Conservation (phyloP, 1,284 basidiomycete species). For the Butyriboletus appendiculatus region DNA sequence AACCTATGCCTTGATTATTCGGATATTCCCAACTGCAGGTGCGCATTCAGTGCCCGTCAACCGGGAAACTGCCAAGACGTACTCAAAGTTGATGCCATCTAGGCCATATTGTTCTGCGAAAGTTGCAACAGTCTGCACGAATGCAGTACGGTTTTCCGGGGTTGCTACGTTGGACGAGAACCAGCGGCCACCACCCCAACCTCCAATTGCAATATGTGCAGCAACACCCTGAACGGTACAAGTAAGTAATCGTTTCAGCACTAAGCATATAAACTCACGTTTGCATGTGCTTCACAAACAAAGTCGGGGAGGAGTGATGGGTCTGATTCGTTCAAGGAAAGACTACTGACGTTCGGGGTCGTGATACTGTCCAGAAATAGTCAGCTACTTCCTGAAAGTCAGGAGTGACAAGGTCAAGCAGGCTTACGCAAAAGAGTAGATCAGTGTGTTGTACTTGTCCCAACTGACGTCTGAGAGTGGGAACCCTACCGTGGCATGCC, state of each 20-base stretch:
- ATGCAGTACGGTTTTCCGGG: slow-evolving; percentile 58
- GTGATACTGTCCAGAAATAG: slow-evolving; percentile 38
- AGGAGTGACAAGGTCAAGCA: neutral
- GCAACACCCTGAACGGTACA: slow-evolving; percentile 49
- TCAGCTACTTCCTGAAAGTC: neutral
- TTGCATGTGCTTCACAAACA: slow-evolving; percentile 47
- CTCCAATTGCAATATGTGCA: slow-evolving; percentile 77
- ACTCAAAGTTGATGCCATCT: slow-evolving; percentile 33
- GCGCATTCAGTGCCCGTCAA: slow-evolving; percentile 2
- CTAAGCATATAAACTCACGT: slow-evolving; percentile 34
- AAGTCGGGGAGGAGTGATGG: slow-evolving; percentile 48
- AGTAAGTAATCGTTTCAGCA: neutral
- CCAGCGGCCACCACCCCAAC: slow-evolving; percentile 73
- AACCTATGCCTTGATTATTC: slow-evolving; percentile 42
- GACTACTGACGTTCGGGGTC: slow-evolving; percentile 40
- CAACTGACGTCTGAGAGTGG: slow-evolving; percentile 46
- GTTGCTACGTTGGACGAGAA: slow-evolving; percentile 72
- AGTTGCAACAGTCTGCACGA: slow-evolving; percentile 64
- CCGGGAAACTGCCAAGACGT: neutral
- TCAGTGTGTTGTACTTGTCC: slow-evolving; percentile 52
- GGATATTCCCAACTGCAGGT: slow-evolving; percentile 54
- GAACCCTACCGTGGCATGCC: slow-evolving; percentile 43
- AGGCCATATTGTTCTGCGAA: slow-evolving; percentile 55
- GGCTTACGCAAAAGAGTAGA: slow-evolving; percentile 43
- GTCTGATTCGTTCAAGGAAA: slow-evolving; percentile 45